Base-by-base conservation (phyloP, 2,329 filamentous ascomycete genomes). In the Trichoderma atroviride region DNA sequence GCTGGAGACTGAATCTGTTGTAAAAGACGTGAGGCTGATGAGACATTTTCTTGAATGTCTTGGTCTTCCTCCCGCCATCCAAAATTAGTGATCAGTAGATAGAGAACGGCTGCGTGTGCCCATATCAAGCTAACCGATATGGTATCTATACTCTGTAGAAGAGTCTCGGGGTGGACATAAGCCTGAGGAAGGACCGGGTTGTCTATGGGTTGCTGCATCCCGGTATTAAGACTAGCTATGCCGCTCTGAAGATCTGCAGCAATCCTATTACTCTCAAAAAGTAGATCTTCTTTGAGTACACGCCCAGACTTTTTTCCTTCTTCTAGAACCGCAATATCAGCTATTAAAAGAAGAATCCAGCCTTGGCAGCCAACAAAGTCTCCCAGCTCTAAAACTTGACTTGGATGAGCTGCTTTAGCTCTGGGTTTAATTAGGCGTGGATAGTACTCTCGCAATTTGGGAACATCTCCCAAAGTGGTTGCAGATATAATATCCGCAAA, bases 401-500 rank as follows among this genome's bases (percentile, higher is more conserved):
- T 40, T 13, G 63, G 29, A n/a, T 50, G n/a, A 13, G 10, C 7
- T 14, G n/a, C 14, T 6, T 14, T 5, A 4, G 19, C 11, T 37
- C 29, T 24, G 4, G 43, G 29, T 27, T 66, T 35, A 24, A 66
- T 50, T n/a, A 66, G 22, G 22, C 24, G n/a, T 0, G 53, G 7
- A 31, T 66, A 33, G 31, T 58, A 58, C 4, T 66, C 63, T 7
- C n/a, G 29, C 27, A 66, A 14, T 22, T 50, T 35, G 1, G 63
- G 63, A 4, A 29, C 9, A 24, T 35, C 37, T 14, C 63, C 37
- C 16, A 57, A 7, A n/a, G 33, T 66, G 4, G 63, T 66, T 7
- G 53, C 63, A 33, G 52, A 66, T 27, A 74, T 37, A 0, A 73
- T 69, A n/a, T 74, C 73, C 1, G 58, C 65, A 7, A 55, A 79